These are phyloP conservation scores for Blepharisma undulans DNA, from an alignment of 169 alveolate species.

Conservation along the genomic window DNA sequence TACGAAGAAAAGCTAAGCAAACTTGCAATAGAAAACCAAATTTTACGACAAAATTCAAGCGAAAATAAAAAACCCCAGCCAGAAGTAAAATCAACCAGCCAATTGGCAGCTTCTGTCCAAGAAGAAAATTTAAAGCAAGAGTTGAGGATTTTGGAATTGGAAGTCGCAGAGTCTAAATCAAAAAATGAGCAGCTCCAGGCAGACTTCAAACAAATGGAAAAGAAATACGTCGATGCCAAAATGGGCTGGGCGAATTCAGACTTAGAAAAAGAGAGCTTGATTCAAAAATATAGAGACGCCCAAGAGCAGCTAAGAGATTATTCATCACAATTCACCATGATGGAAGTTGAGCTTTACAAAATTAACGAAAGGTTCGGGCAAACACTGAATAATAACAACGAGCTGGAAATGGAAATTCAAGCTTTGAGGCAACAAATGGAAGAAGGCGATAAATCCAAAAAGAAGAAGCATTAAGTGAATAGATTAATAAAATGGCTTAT, in stretches of 20 bases:
- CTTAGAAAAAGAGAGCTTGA: constrained; percentile 21
- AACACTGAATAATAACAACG: constrained; percentile 23
- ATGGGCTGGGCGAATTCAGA: constrained; percentile 39
- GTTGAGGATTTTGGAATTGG: not conserved
- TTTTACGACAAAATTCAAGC: not conserved
- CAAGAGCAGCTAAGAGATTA: constrained; percentile 33
- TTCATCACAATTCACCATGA: constrained; percentile 26
- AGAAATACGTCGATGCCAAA: constrained; percentile 39
- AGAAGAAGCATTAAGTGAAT: not conserved
- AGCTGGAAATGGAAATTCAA: constrained; percentile 37
- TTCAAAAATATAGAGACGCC: constrained; percentile 25
- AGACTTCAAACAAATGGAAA: not conserved
- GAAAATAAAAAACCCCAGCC: not conserved
- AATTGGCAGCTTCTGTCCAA: not conserved
- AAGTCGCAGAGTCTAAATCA: not conserved
- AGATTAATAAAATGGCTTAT: not conserved
- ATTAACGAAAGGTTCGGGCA: constrained; percentile 44
- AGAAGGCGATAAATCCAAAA: not conserved
- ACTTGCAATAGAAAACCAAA: constrained; percentile 17
- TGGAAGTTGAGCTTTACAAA: constrained; percentile 43
- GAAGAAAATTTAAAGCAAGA: constrained; percentile 11
- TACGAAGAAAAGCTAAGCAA: not conserved
- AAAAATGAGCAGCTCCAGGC: not conserved
- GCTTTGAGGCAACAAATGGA: constrained; percentile 8
- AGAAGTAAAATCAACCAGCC: not conserved